Evolutionary conservation across 257 asterid species (phyloP), one percentile per base, ranked within the genome.

Genomic region (Salvia miltiorrhiza): DNA sequence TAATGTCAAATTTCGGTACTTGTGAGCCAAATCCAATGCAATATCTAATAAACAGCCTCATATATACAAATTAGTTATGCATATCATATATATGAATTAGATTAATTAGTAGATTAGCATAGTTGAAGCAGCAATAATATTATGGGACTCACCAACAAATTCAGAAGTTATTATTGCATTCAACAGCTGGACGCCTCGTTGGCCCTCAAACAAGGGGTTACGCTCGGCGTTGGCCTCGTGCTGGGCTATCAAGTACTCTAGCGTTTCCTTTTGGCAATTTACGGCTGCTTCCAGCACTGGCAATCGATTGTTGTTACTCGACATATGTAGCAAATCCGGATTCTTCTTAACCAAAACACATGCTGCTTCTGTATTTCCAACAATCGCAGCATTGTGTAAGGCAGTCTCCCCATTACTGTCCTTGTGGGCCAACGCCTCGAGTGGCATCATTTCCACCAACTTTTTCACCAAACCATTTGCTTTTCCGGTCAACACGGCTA

Each of bases 1-100:
- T 5, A 2, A 0, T 44, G 69, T 26, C 69, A 63, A 26, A 26
- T 26, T n/a, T 1, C 72, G 76, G 41, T 44, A 69, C 13, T 44
- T 55, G 3, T 28, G 14, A 21, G 49, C 69, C 80, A 76, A 76
- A 28, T 45, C 35, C 1, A 33, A 14, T 45, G 73, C 80, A 17
- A 70, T 14, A 70, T 76, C 80, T 76, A 60, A 7, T 20, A 13
- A 7, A 50, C 2, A 23, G 0, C 12, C 9, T 20, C 5, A 16
- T 6, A 4, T 5, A 45, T 1, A 2, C 2, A 41, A 11, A 3
- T 41, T 3, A 6, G 16, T 12, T 0, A 41, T 41, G 10, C 41
- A 35, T 35, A 7, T 35, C n/a, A 9, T 7, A 37, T 8, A 2
- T 37, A 9, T 10, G 11, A 40, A n/a, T 40, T 10, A 2, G 3